Conservation (phyloP, 225 moss, liverwort and hornwort species). For the Marchantia paleacea region DNA sequence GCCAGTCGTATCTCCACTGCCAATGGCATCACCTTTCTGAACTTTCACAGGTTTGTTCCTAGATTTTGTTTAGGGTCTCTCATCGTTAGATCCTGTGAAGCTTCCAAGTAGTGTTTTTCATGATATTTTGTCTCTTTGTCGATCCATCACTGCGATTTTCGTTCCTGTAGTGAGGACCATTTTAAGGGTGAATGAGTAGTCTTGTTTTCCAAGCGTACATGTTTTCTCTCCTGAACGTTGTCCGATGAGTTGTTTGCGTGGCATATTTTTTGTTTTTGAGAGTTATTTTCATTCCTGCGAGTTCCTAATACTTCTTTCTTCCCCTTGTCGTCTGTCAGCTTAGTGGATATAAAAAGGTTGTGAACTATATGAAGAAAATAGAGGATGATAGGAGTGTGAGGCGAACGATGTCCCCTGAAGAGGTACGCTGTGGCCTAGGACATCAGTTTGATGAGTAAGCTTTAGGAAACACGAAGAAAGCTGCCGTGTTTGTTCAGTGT, state of each 20-base stretch:
- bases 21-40: constrained; percentile 91
- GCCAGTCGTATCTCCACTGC: constrained; percentile 98
- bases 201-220: not conserved
- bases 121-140: not conserved
- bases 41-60: constrained; percentile 59
- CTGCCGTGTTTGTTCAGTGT: not conserved
- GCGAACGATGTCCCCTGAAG: constrained; percentile 78
- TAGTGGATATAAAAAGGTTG: constrained; percentile 94
- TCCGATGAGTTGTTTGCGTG: constrained; percentile 11
- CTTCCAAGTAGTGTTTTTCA: not conserved
- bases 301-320: too few relatives aligned
- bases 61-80: not conserved
- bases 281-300: too few relatives aligned
- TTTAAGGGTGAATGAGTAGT: not conserved
- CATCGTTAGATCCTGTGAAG: not conserved
- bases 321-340: constrained; percentile 44
- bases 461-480: not conserved
- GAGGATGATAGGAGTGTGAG: constrained; percentile 90
- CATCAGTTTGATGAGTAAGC: not conserved
- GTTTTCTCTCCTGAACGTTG: not conserved
- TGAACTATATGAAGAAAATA: constrained; percentile 98
- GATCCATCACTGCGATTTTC: too few relatives aligned
- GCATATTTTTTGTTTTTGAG: not conserved
- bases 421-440: constrained; percentile 45
- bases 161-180: not conserved